Conservation (phyloP, 768 basidiomycete species). For the Pulveroboletus ravenelii region DNA sequence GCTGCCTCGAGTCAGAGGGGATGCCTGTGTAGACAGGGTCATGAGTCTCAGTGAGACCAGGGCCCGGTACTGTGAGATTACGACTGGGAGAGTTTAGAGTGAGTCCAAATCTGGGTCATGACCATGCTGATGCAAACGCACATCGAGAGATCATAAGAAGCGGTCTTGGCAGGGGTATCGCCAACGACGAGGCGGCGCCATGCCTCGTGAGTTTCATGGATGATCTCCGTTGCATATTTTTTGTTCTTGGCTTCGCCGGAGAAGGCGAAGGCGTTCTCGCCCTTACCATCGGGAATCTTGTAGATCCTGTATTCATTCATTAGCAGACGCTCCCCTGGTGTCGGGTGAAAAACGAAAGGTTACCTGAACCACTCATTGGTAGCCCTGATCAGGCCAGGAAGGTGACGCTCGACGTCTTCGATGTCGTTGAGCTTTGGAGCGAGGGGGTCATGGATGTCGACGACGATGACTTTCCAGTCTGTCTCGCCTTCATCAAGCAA, state of each 20-base stretch:
- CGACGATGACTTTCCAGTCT: constrained; percentile 99
- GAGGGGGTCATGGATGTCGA: constrained; percentile 92
- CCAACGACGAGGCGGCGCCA: constrained; percentile 92
- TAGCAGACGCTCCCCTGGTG: neutral
- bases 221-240: constrained; percentile 98
- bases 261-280: constrained; percentile 98
- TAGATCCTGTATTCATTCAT: constrained; percentile 58
- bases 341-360: constrained; percentile 7
- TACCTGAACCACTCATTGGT: constrained; percentile 99
- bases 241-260: constrained; percentile 99
- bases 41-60: constrained; percentile 57
- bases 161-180: constrained; percentile 68
- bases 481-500: constrained; percentile 99
- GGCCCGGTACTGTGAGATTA: constrained; percentile 72
- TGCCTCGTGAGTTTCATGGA: constrained; percentile 97
- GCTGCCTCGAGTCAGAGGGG: constrained; percentile 75
- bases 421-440: constrained; percentile 97
- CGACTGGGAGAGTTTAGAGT: constrained; percentile 42
- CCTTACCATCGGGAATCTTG: constrained; percentile 95
- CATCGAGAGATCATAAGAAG: constrained; percentile 79
- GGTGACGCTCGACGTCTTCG: constrained; percentile 97
- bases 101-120: neutral
- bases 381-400: constrained; percentile 93
- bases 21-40: constrained; percentile 62
- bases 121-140: constrained; percentile 36